Evolutionary conservation across 2,329 filamentous ascomycete genomes (phyloP).

Genomic region (Alternaria angustiovoidea): DNA sequence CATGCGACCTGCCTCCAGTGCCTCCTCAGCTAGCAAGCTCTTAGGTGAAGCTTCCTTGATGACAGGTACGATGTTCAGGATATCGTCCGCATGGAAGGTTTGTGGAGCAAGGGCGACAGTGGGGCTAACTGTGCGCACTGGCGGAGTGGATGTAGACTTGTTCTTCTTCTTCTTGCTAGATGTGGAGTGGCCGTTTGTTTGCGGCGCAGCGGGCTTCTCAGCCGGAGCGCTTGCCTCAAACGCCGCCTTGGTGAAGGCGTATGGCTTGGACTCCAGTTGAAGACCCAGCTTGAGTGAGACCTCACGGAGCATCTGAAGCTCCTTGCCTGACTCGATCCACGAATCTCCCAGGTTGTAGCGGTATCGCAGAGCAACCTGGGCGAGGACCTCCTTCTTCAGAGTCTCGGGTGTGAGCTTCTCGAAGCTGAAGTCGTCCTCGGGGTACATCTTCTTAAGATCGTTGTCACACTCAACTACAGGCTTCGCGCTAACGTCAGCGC

Average conservation of each 20-base stretch:
- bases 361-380: slow-evolving; percentile 77
- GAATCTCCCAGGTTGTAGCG: slow-evolving; percentile 73
- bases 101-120: slow-evolving; percentile 57
- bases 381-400: slow-evolving; percentile 73
- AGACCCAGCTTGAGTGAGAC: slow-evolving; percentile 87
- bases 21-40: slow-evolving; percentile 92
- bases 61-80: slow-evolving; percentile 91
- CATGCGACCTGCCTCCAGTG: slow-evolving; percentile 92
- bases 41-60: slow-evolving; percentile 94
- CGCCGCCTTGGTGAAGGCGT: slow-evolving; percentile 66
- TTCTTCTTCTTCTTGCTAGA: slow-evolving; percentile 62
- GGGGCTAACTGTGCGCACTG: slow-evolving; percentile 54
- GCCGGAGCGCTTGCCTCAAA: slow-evolving; percentile 27
- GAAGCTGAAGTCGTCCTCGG: slow-evolving; percentile 82
- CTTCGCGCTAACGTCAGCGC: slow-evolving; percentile 75
- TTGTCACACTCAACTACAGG: slow-evolving; percentile 81
- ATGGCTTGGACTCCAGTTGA: slow-evolving; percentile 82
- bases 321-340: slow-evolving; percentile 74
- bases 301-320: slow-evolving; percentile 87
- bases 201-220: slow-evolving; percentile 30
- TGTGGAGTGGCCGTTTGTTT: slow-evolving; percentile 50
- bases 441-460: slow-evolving; percentile 76
- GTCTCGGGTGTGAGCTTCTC: slow-evolving; percentile 78
- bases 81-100: slow-evolving; percentile 84
- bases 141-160: slow-evolving; percentile 61